These are phyloP conservation scores for Dactylellina leptospora DNA, from an alignment of 2,329 filamentous ascomycete species.

Conservation along the genomic window DNA sequence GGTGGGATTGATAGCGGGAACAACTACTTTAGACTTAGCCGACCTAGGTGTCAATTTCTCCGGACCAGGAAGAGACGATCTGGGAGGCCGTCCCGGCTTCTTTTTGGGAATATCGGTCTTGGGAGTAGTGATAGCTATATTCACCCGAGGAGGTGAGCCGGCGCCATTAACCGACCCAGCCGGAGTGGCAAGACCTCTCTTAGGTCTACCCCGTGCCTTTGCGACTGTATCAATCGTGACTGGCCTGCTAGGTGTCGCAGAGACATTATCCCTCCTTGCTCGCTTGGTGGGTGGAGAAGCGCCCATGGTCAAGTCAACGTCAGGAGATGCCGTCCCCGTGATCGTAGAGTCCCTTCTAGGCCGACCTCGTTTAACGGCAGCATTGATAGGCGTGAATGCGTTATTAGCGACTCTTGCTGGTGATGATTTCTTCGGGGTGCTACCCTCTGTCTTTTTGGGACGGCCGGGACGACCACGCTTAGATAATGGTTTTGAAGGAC, in stretches of 20 bases:
- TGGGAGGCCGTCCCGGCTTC: conserved; percentile 30
- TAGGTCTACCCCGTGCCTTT: conserved; percentile 27
- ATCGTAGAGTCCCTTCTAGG: conserved; percentile 15
- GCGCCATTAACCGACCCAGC: conserved; percentile 5
- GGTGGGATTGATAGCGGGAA: conserved; percentile 26
- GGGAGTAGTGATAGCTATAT: neutral
- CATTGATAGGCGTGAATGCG: conserved; percentile 29
- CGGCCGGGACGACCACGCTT: conserved; percentile 37
- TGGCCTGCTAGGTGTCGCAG: conserved; percentile 14
- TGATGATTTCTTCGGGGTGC: conserved; percentile 9
- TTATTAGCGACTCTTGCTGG: neutral
- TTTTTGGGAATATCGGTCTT: conserved; percentile 24
- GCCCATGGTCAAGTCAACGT: conserved; percentile 7
- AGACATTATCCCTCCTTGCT: neutral
- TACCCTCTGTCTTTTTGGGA: conserved; percentile 29
- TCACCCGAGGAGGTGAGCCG: neutral
- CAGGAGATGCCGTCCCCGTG: neutral
- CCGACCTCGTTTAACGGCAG: conserved; percentile 29
- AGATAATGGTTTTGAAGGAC: conserved; percentile 27
- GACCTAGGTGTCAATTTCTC: conserved; percentile 2
- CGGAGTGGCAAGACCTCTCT: conserved; percentile 15
- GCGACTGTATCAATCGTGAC: neutral
- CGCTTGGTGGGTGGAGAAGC: conserved; percentile 32
- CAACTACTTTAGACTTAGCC: conserved; percentile 2
- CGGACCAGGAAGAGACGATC: conserved; percentile 10